Evolutionary conservation across 805 yeast species (phyloP), one percentile per base, ranked within the genome.

Genomic region (Spathaspora boniae): DNA sequence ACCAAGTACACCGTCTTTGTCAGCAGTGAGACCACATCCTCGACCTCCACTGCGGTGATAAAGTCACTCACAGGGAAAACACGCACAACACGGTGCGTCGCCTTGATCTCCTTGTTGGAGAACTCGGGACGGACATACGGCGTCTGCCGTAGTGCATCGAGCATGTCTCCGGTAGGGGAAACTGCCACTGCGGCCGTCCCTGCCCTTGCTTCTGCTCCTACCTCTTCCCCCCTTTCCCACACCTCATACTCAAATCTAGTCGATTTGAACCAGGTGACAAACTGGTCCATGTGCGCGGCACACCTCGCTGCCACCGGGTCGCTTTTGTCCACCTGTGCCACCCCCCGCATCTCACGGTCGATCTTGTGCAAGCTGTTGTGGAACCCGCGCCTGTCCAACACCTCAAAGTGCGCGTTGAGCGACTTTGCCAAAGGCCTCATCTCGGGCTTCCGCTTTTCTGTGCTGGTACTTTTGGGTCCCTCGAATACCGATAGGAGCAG

Each of bases 181-280:
- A n/a, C n/a, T n/a, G n/a, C n/a, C n/a, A n/a, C n/a, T n/a, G n/a
- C n/a, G n/a, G n/a, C n/a, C n/a, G n/a, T n/a, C n/a, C n/a, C n/a
- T n/a, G 20, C 16, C 11, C 9, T 32, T n/a, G 12, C n/a, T 15
- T 5, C 27, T 26, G 11, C 14, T 6, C 5, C 12, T 15, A n/a
- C 6, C 15, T 8, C 7, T 17, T 31, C 26, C n/a, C 9, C 27
- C 15, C 6, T n/a, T 6, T 5, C 16, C 9, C 11, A 16, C 2
- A 29, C 16, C 19, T 30, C 29, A 29, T 20, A 26, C 7, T 34
- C 20, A 17, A 28, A 36, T 15, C 31, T 38, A 26, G 22, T 25
- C 3, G 27, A 16, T 29, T 38, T 38, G 16, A 30, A 33, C 41
- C 41, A 38, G 20, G 29, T 21, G 11, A 22, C 23, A 2, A 38